Evolutionary conservation across 768 basidiomycete species (phyloP), one percentile per base, ranked within the genome.

Genomic region (Infundibulicybe gibba): DNA sequence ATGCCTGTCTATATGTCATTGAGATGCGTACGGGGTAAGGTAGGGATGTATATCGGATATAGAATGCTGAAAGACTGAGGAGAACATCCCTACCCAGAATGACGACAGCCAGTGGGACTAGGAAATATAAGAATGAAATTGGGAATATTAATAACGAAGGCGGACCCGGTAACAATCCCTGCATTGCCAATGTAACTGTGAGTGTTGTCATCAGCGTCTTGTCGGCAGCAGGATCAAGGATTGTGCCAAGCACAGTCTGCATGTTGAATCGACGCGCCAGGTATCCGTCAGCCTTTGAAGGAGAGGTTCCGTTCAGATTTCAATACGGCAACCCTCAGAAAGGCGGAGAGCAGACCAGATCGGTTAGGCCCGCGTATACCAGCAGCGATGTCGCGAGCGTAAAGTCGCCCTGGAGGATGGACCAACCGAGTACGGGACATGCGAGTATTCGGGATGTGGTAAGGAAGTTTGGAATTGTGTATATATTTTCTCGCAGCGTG

Each of bases 191-290:
- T 1, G 93, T 87, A 40, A 94, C 69, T 0, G 90, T 91, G 57
- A 99, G 70, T 1, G 94, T 97, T 1, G 97, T 95, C 87, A 99
- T 88, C 37, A 99, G 70, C 10, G 81, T 75, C 66, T 99, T 99
- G 76, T 99, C 97, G 2, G 97, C 97, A 0, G 95, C 92, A 11
- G 97, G 97, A 63, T 99, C 97, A 11, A 99, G 76, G 48, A 98
- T 93, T 8, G 90, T 90, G 15, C 97, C 97, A 15, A 98, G 74
- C n/a, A 98, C 93, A 11, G 90, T 83, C 44, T 79, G 78, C 87
- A 90, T 91, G 20, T 87, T 83, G 71, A 76, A 97, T 47, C 77
- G 77, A 54, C 97, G 75, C 1, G 97, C 97, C 49, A 99, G 66
- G 61, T 72, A 97, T 0, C 97, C 97, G 57, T 99, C 97, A 47